phyloP scores from a whole-genome alignment of 352 stramenopile genomes.

The Globisporangium apiculatum region DNA sequence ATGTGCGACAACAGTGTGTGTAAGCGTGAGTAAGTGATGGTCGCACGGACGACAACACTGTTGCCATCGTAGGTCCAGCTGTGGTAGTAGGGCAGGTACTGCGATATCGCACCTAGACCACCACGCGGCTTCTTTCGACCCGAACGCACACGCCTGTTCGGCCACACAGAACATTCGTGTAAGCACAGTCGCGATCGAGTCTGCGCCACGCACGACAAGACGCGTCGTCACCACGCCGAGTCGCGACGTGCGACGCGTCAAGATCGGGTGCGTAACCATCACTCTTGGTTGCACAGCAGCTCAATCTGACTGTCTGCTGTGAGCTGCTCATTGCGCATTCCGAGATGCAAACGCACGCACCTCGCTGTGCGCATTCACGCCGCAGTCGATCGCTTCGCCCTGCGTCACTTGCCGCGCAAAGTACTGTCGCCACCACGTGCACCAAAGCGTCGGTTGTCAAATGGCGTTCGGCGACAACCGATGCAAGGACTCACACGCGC shows the following conservation, averaged over 20 bases:
- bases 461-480: too few relatives aligned
- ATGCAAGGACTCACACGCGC: constrained; percentile 3
- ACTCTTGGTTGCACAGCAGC: not conserved
- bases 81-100: not conserved
- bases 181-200: too few relatives aligned
- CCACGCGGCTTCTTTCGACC: constrained; percentile 64
- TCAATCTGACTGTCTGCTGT: not conserved
- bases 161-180: too few relatives aligned
- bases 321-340: too few relatives aligned
- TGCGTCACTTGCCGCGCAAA: constrained; percentile 54
- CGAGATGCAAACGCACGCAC: constrained; percentile 11
- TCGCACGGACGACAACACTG: too few relatives aligned
- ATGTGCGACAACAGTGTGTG: not conserved
- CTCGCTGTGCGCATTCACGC: constrained; percentile 27
- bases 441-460: not conserved
- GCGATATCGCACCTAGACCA: constrained; percentile 39
- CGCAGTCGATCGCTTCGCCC: constrained; percentile 50
- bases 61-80: too few relatives aligned
- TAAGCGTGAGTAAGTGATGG: not conserved
- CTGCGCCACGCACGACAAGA: too few relatives aligned
- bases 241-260: not conserved
- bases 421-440: constrained; percentile 33
- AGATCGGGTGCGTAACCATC: not conserved
- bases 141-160: constrained; percentile 40
- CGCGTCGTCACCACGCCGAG: too few relatives aligned